Evolutionary conservation across 257 asterid genomes (phyloP).

Genomic region (Solanum paucissectum): DNA sequence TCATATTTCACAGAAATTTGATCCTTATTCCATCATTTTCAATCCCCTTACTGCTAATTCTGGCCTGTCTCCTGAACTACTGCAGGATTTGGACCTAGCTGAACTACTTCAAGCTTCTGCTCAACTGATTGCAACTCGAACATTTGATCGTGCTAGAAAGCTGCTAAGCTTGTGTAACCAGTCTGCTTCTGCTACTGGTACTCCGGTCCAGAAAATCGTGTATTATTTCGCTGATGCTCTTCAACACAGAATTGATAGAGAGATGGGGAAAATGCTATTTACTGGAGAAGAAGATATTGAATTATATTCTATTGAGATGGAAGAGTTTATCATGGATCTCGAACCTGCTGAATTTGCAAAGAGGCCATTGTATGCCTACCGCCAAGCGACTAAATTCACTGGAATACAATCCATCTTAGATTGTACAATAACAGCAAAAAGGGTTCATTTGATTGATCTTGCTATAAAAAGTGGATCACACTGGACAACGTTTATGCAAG

Average conservation of each 20-base stretch:
- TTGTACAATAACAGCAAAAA: conserved; percentile 16
- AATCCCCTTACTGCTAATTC: neutral
- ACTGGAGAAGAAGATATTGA: conserved; percentile 10
- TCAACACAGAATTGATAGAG: conserved; percentile 13
- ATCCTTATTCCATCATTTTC: neutral
- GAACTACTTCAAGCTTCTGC: conserved; percentile 18
- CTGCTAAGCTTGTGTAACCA: conserved; percentile 6
- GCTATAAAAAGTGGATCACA: conserved; percentile 22
- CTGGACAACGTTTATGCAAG: conserved; percentile 34
- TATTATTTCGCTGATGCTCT: conserved; percentile 23
- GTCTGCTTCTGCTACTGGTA: conserved; percentile 13
- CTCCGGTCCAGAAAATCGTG: conserved; percentile 15
- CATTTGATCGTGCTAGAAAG: conserved; percentile 21
- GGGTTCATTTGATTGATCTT: conserved; percentile 32
- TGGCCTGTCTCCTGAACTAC: neutral
- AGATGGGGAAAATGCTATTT: neutral
- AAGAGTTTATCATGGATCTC: conserved; percentile 1
- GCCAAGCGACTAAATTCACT: conserved; percentile 16
- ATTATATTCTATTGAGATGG: conserved; percentile 1
- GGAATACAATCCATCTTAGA: conserved; percentile 32
- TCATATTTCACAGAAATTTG: neutral
- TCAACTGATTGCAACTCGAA: conserved; percentile 5
- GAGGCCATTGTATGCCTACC: conserved; percentile 8
- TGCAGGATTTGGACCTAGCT: conserved; percentile 12
- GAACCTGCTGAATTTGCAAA: conserved; percentile 1